phyloP scores from a whole-genome alignment of 768 basidiomycete genomes.

The Lactarius deliciosus region DNA sequence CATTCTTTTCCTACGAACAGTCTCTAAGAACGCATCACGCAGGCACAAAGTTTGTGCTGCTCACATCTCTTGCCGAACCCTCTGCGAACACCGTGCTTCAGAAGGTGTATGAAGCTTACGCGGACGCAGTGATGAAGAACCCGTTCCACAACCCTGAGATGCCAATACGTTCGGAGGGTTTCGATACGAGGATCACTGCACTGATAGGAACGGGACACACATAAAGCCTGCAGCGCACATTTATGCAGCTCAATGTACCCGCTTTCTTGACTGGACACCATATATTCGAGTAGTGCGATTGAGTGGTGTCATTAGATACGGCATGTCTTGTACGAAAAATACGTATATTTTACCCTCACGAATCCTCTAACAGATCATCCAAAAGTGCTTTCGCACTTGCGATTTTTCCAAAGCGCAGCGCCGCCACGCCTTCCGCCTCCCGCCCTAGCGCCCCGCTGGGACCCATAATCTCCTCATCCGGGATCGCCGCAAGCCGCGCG shows the following conservation, averaged over 20 bases:
- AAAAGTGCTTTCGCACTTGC: slow-evolving; percentile 11
- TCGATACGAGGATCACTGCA: slow-evolving; percentile 68
- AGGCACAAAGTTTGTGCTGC: slow-evolving; percentile 96
- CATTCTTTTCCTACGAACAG: slow-evolving; percentile 5
- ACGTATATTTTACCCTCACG: slow-evolving; percentile 9
- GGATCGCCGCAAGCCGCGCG: slow-evolving; percentile 20
- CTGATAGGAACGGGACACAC: slow-evolving; percentile 42
- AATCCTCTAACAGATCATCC: slow-evolving; percentile 7
- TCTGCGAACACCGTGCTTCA: slow-evolving; percentile 70
- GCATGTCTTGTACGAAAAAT: slow-evolving; percentile 4
- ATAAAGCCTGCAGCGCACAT: neutral
- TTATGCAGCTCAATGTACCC: neutral
- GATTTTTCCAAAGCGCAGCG: slow-evolving; percentile 22
- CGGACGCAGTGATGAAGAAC: slow-evolving; percentile 98
- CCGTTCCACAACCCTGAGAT: slow-evolving; percentile 99
- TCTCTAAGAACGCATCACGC: slow-evolving; percentile 5
- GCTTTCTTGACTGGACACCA: neutral
- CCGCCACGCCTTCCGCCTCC: slow-evolving; percentile 24
- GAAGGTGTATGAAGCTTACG: slow-evolving; percentile 89
- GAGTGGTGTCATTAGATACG: slow-evolving; percentile 22
- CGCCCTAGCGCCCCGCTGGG: slow-evolving; percentile 13
- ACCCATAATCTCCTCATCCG: slow-evolving; percentile 25
- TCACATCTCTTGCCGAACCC: slow-evolving; percentile 77
- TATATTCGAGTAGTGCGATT: slow-evolving; percentile 2
- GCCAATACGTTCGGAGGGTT: slow-evolving; percentile 91